Evolutionary conservation across 129 eudicot genomes (phyloP).

Genomic region (Tagetes patula): DNA sequence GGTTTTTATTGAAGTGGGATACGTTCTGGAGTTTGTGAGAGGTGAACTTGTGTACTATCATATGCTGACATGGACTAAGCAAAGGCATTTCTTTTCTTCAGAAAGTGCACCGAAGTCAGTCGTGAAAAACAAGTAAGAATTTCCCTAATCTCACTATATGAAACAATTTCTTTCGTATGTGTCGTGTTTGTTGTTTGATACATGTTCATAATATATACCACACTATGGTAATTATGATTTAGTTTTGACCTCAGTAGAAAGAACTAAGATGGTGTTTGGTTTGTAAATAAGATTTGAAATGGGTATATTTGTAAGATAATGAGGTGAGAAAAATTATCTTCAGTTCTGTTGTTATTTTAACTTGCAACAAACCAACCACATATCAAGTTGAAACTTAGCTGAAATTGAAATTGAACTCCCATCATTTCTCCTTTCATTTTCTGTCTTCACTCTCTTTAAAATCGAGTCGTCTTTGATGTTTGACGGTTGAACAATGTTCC

Average conservation of each 20-base stretch:
- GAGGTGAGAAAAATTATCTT: not conserved
- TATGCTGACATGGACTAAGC: constrained; percentile 8
- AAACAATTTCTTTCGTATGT: not conserved
- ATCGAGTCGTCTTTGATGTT: not conserved
- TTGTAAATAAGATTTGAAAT: not conserved
- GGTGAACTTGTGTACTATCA: not conserved
- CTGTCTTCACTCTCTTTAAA: not conserved
- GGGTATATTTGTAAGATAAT: not conserved
- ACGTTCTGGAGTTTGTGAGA: constrained; percentile 13
- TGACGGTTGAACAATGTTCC: not conserved
- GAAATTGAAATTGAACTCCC: not conserved
- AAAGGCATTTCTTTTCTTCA: constrained; percentile 10
- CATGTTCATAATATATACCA: not conserved
- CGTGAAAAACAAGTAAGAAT: constrained; percentile 24
- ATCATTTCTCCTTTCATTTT: not conserved
- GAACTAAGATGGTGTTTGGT: not conserved
- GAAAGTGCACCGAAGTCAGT: not conserved
- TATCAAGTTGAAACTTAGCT: not conserved
- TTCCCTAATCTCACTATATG: constrained; percentile 6
- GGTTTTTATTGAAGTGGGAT: not conserved
- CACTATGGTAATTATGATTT: not conserved
- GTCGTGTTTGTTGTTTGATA: not conserved
- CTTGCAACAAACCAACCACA: not conserved
- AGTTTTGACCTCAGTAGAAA: not conserved
- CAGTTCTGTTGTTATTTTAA: not conserved